Evolutionary conservation across 192 early-diverging fungal genomes (phyloP), one percentile per base, ranked within the genome.

Genomic region (Dimargaris xerosporica): DNA sequence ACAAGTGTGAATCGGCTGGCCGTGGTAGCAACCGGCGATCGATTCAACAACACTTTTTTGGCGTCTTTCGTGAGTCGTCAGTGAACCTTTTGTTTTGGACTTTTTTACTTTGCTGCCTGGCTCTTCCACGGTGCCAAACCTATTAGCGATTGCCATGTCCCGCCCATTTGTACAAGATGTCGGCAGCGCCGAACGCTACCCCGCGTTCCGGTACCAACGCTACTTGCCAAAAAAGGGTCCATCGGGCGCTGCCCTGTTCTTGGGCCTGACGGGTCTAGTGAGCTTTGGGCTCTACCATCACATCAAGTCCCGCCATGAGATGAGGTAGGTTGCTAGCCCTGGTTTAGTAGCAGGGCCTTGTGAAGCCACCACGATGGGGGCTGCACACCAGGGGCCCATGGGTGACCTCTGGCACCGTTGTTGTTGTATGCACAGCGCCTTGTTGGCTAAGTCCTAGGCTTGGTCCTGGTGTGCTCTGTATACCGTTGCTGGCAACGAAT

Each of bases 181-280:
- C 43, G 85, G 87, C 34, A 85, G 84, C 29, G 65, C 77, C 39
- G 86, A 83, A 62, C 86, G 86, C n/a, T 96, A 90, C 78, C 77
- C 89, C 45, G 79, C 88, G 50, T 82, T 98, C 67, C 75, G 78
- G 58, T 98, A 92, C 79, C 81, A 88, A 71, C 88, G 96, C 26
- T 85, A 90, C 63, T 65, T 94, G 26, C 93, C 96, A 42, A 83
- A 82, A 67, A 75, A 85, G 28, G 96, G 96, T 7, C 96, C 96
- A 17, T 91, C 90, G 21, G 96, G 96, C 28, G 52, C 85, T 16
- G 85, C 82, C 30, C 73, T 98, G 64, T 85, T 98, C 64, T 71
- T 75, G 2, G 88, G 79, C 45, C 68, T 86, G 30, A 79, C 85
- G 19, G 81, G 79, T 16, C 68, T 94, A 45, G 89, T 88, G 79